Evolutionary conservation across 768 basidiomycete genomes (phyloP).

Genomic region (Rossbeevera mucosa): DNA sequence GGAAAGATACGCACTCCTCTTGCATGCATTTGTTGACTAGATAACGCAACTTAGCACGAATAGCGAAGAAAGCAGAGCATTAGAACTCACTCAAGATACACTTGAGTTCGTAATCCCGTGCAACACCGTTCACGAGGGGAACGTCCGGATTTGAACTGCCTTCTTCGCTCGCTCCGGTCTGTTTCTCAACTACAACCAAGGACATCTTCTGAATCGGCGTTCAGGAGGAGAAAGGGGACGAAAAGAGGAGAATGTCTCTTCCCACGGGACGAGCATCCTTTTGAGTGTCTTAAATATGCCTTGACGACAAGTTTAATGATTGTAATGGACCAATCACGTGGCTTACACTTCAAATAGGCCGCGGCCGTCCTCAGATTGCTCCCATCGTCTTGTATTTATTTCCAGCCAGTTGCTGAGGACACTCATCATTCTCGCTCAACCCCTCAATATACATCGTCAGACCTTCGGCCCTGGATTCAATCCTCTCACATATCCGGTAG

Average conservation of each 20-base stretch:
- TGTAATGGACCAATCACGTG: no score
- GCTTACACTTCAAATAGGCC: no score
- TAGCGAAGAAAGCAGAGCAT: not conserved
- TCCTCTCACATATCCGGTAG: no score
- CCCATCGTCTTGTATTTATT: no score
- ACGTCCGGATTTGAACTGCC: conserved; percentile 2
- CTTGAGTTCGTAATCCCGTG: conserved; percentile 31
- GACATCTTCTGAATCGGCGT: not conserved
- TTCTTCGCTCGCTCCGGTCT: conserved; percentile 10
- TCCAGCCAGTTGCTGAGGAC: no score
- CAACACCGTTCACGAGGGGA: conserved; percentile 22
- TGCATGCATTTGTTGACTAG: conserved; percentile 45
- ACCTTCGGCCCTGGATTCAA: not conserved
- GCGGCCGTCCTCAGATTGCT: no score
- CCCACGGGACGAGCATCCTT: conserved; percentile 16
- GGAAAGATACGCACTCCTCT: conserved; percentile 34
- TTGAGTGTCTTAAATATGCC: no score
- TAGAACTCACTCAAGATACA: conserved; percentile 28
- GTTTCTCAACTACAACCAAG: conserved; percentile 16
- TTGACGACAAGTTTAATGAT: no score
- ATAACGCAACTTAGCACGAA: not conserved
- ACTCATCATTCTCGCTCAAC: no score
- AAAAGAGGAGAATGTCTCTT: conserved; percentile 6
- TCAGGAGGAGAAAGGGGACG: not conserved
- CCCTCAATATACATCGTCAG: not conserved